These are phyloP conservation scores for Lactifluus subvellereus DNA, from an alignment of 768 basidiomycete genomes.

Conservation along the genomic window DNA sequence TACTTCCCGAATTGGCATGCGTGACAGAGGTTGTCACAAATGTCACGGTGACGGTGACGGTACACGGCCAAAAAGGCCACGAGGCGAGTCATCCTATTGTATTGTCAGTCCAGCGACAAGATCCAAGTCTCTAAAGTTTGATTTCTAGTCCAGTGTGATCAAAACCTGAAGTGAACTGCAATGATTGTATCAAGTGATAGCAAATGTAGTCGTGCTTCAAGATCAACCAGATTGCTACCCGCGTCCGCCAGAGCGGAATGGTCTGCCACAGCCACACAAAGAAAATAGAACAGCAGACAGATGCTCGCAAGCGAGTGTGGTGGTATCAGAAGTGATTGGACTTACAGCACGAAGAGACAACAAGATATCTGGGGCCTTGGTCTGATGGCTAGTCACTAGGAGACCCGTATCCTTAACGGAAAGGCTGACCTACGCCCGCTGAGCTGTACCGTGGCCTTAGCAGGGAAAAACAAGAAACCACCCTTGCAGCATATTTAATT, in stretches of 20 bases:
- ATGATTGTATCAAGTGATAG: slow-evolving; percentile 11
- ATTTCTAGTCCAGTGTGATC: slow-evolving; percentile 15
- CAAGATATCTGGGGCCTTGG: not conserved
- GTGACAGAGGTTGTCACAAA: too few relatives aligned
- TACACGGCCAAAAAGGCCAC: too few relatives aligned
- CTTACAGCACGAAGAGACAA: not conserved
- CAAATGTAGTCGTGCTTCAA: slow-evolving; percentile 9
- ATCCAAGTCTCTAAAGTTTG: not conserved
- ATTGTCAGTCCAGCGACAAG: not conserved
- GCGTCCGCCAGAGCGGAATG: not conserved
- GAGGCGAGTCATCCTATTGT: too few relatives aligned
- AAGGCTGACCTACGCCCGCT: not conserved
- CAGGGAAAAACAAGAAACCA: not conserved
- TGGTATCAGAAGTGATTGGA: not conserved
- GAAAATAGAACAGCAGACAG: not conserved
- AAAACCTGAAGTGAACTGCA: slow-evolving; percentile 1
- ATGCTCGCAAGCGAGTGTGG: not conserved
- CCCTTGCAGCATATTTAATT: not conserved
- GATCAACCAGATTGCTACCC: not conserved
- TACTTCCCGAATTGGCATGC: too few relatives aligned
- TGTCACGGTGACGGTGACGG: too few relatives aligned
- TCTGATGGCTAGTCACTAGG: not conserved
- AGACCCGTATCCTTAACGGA: not conserved
- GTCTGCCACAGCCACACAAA: not conserved
- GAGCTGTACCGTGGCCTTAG: not conserved